Evolutionary conservation across 2,329 filamentous ascomycete species (phyloP).

Genomic region (Aspergillus bombycis): DNA sequence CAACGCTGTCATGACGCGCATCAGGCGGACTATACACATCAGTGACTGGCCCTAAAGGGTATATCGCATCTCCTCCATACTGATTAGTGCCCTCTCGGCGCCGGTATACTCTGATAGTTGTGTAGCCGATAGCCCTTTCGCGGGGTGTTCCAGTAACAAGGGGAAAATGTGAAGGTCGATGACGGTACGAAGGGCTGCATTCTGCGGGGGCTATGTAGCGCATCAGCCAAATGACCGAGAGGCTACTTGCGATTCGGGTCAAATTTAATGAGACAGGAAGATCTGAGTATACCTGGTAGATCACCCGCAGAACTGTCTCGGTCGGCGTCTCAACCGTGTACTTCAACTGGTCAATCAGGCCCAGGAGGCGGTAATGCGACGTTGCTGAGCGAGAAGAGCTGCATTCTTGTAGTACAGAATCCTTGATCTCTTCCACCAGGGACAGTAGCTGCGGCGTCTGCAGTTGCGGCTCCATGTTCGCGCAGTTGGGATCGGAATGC

Average conservation of each 20-base stretch:
- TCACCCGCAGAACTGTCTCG: conserved; percentile 35
- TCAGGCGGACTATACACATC: conserved; percentile 28
- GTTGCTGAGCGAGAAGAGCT: conserved; percentile 20
- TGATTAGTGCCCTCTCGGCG: conserved; percentile 34
- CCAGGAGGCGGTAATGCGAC: conserved; percentile 32
- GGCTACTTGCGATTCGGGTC: background rate
- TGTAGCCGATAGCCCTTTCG: conserved; percentile 27
- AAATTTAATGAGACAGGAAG: background rate
- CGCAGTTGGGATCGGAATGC: background rate
- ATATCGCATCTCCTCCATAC: conserved; percentile 19
- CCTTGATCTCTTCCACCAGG: conserved; percentile 17
- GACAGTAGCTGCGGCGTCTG: conserved; percentile 8
- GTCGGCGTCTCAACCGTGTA: conserved; percentile 35
- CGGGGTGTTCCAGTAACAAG: conserved; percentile 26
- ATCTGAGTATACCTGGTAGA: conserved; percentile 34
- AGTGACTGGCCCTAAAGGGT: background rate
- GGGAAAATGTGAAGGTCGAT: conserved; percentile 36
- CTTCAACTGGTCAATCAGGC: conserved; percentile 31
- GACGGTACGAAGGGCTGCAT: conserved; percentile 35
- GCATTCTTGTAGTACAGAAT: conserved; percentile 22
- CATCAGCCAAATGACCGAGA: background rate
- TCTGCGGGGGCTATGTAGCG: conserved; percentile 34
- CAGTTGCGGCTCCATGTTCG: conserved; percentile 10
- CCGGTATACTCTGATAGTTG: conserved; percentile 32
- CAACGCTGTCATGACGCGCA: conserved; percentile 34